A percentile compares a stretch with the other conserved stretches of the same genome.
Evolutionary conservation across 2,329 filamentous ascomycete species (phyloP).

Genomic region (Aspergillus tamarii): DNA sequence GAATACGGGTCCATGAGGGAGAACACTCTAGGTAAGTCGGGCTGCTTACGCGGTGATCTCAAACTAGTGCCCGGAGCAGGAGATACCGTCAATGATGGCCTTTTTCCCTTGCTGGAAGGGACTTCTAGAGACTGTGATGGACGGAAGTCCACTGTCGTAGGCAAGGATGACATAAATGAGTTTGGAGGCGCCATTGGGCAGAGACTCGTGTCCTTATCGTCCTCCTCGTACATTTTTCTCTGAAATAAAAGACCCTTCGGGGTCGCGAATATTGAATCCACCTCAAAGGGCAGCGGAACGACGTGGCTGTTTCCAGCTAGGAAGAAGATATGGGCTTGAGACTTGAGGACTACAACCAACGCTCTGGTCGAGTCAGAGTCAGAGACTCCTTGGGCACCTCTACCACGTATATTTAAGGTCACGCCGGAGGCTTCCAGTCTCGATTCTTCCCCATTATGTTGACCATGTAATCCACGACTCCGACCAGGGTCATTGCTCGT

Average conservation of each 20-base stretch:
- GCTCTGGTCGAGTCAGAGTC: constrained; percentile 55
- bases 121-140: constrained; percentile 39
- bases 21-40: constrained; percentile 67
- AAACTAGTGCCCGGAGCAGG: constrained; percentile 58
- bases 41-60: constrained; percentile 59
- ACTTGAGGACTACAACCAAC: constrained; percentile 87
- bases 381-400: constrained; percentile 24
- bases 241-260: constrained; percentile 85
- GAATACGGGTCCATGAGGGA: constrained; percentile 83
- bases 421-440: constrained; percentile 25
- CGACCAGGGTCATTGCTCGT: constrained; percentile 11
- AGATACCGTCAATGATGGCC: constrained; percentile 53
- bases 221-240: constrained; percentile 63
- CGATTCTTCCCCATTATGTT: constrained; percentile 27
- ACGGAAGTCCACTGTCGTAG: constrained; percentile 41
- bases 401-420: constrained; percentile 32
- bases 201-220: constrained; percentile 10
- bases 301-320: constrained; percentile 85
- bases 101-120: constrained; percentile 42
- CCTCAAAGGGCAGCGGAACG: constrained; percentile 91
- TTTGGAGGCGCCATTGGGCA: constrained; percentile 69
- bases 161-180: constrained; percentile 76
- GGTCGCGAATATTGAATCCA: constrained; percentile 81
- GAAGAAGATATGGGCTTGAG: constrained; percentile 92
- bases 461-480: constrained; percentile 17